Conservation (phyloP, 2,329 filamentous ascomycete genomes). For the Lasiodiplodia hormozganensis region DNA sequence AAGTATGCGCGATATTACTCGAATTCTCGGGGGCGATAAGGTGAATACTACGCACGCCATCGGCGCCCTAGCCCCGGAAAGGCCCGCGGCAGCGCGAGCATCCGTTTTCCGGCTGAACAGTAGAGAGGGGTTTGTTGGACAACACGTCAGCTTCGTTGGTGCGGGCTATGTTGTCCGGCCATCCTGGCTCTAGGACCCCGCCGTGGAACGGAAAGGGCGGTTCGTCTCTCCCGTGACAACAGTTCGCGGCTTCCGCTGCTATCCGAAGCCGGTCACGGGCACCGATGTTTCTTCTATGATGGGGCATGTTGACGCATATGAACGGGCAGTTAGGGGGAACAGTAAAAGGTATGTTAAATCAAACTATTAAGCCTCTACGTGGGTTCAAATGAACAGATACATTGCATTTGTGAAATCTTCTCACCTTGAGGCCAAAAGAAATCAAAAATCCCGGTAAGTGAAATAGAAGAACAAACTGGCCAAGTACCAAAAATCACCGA, state of each 20-base stretch:
- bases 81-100: background rate
- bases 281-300: background rate
- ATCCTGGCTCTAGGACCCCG: background rate
- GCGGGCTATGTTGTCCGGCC: background rate
- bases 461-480: slow-evolving; percentile 6
- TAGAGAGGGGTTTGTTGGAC: background rate
- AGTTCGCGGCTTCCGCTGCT: background rate
- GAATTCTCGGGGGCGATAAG: background rate
- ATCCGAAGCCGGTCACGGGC: background rate
- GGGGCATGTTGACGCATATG: background rate
- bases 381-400: background rate
- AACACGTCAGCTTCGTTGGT: background rate
- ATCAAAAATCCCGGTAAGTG: background rate
- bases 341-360: background rate
- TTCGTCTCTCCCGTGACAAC: background rate
- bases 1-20: too few relatives aligned
- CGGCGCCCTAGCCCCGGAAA: background rate
- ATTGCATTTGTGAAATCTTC: background rate
- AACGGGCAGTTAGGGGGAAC: background rate
- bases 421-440: background rate
- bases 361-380: background rate
- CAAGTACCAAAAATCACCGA: slow-evolving; percentile 12
- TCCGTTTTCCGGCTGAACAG: background rate
- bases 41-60: background rate
- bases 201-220: background rate